Percentiles rank a stretch among this genome's conserved stretches.
Conservation (phyloP, 1,284 basidiomycete genomes). For the Amylostereum chailletii region DNA sequence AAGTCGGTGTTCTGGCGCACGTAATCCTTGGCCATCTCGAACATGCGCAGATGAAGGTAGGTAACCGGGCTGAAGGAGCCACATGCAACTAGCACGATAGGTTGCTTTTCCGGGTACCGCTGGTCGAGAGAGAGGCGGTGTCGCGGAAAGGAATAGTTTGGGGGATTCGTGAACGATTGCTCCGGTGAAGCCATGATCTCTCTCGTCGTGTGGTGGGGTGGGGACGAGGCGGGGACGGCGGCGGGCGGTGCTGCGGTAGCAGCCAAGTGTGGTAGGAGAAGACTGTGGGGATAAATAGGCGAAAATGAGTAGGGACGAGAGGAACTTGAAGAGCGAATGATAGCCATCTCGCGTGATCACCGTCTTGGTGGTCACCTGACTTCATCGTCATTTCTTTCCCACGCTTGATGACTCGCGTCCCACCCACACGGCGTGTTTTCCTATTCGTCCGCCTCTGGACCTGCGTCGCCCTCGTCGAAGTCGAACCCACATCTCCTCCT, state of each 20-base stretch:
- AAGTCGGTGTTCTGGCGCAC: conserved; percentile 88
- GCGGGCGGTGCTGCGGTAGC: not conserved
- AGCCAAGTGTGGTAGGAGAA: no score
- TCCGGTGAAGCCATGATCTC: conserved; percentile 3
- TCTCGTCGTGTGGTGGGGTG: not conserved
- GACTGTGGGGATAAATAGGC: no score
- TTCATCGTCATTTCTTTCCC: no score
- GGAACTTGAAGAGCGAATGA: no score
- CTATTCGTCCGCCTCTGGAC: no score
- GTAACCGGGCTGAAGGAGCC: conserved; percentile 80
- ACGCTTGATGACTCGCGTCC: no score
- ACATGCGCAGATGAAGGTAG: conserved; percentile 87
- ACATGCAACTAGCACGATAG: conserved; percentile 71
- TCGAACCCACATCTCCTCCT: no score
- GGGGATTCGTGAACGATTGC: conserved; percentile 38
- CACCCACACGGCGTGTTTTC: no score
- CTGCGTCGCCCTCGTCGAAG: no score
- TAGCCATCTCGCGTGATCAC: no score
- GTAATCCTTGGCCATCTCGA: conserved; percentile 97
- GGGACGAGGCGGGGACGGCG: conserved; percentile 6
- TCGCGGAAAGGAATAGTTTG: conserved; percentile 56
- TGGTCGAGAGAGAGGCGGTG: conserved; percentile 52
- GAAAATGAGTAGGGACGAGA: no score
- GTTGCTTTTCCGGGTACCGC: conserved; percentile 56
- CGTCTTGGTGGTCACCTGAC: no score